Percentiles rank a stretch among this genome's conserved stretches.
Conservation (phyloP, 305 asterid species). For the Rubia peregrina region DNA sequence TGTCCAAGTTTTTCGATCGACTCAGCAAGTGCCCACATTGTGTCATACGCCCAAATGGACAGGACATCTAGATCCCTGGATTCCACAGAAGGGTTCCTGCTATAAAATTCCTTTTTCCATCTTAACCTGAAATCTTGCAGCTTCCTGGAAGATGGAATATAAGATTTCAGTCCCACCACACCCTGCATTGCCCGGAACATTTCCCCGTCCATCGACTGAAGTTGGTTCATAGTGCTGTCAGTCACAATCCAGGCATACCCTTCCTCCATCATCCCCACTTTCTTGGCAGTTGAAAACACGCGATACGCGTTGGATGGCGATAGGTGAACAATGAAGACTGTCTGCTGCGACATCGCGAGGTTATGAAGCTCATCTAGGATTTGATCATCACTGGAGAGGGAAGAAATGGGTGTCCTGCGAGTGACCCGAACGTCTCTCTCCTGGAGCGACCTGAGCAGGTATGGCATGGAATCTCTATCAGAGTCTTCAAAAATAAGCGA, state of each 20-base stretch:
- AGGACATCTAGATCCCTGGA: constrained; percentile 17
- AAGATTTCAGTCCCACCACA: constrained; percentile 32
- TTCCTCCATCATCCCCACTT: constrained; percentile 32
- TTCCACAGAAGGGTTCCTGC: constrained; percentile 10
- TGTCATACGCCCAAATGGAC: constrained; percentile 43
- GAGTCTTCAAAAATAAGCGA: constrained; percentile 31
- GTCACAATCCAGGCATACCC: constrained; percentile 43
- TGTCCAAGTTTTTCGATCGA: constrained; percentile 25
- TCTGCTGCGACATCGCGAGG: constrained; percentile 7
- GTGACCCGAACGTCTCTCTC: constrained; percentile 20
- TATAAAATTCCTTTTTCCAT: constrained; percentile 27
- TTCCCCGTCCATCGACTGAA: constrained; percentile 22
- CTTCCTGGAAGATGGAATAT: constrained; percentile 25
- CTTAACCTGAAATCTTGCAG: constrained; percentile 20
- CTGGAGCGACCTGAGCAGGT: constrained; percentile 21
- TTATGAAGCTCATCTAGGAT: constrained; percentile 26
- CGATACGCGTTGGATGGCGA: constrained; percentile 30
- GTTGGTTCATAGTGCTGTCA: constrained; percentile 33
- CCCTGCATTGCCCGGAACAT: constrained; percentile 32
- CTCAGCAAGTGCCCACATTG: constrained; percentile 33
- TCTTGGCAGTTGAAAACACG: constrained; percentile 28
- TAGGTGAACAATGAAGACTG: constrained; percentile 31
- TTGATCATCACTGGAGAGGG: constrained; percentile 25
- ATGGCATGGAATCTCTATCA: constrained; percentile 22
- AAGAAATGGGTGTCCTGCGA: constrained; percentile 22